Conservation (phyloP, 2,329 filamentous ascomycete species). For the Raffaelea ambrosiae region DNA sequence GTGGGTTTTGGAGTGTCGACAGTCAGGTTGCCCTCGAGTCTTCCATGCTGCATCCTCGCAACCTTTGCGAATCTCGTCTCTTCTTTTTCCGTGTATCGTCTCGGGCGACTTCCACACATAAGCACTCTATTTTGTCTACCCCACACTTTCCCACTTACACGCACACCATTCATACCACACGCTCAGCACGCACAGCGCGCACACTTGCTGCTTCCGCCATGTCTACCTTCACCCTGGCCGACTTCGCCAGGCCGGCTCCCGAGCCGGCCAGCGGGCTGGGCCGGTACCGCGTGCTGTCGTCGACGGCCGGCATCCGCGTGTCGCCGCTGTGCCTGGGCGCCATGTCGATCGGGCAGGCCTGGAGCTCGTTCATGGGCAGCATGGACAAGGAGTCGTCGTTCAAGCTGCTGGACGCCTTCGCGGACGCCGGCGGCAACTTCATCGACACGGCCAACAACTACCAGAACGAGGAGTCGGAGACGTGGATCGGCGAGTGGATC, state of each 20-base stretch:
- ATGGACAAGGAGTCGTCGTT: slow-evolving; percentile 18
- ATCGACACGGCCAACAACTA: slow-evolving; percentile 57
- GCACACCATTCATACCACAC: too few relatives aligned
- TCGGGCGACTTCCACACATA: too few relatives aligned
- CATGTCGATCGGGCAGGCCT: slow-evolving; percentile 31
- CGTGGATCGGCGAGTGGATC: slow-evolving; percentile 52
- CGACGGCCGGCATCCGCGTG: slow-evolving; percentile 40
- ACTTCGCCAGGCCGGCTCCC: neutral
- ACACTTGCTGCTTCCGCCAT: too few relatives aligned
- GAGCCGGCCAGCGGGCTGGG: slow-evolving; percentile 36
- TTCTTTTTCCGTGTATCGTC: too few relatives aligned
- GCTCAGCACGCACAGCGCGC: too few relatives aligned
- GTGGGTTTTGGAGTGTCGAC: too few relatives aligned
- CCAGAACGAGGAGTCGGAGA: slow-evolving; percentile 48
- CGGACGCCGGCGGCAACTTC: slow-evolving; percentile 51
- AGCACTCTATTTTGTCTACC: too few relatives aligned
- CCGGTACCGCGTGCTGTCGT: slow-evolving; percentile 41
- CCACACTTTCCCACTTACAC: too few relatives aligned
- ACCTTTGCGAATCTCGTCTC: too few relatives aligned
- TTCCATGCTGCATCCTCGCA: too few relatives aligned
- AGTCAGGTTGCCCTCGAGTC: too few relatives aligned
- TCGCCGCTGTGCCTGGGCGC: slow-evolving; percentile 44
- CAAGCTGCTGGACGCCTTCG: slow-evolving; percentile 17
- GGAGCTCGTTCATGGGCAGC: slow-evolving; percentile 13
- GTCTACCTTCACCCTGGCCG: slow-evolving; percentile 1